These are phyloP conservation scores for Noccaea bulbosa DNA, from an alignment of 345 rosid genomes.

Conservation along the genomic window DNA sequence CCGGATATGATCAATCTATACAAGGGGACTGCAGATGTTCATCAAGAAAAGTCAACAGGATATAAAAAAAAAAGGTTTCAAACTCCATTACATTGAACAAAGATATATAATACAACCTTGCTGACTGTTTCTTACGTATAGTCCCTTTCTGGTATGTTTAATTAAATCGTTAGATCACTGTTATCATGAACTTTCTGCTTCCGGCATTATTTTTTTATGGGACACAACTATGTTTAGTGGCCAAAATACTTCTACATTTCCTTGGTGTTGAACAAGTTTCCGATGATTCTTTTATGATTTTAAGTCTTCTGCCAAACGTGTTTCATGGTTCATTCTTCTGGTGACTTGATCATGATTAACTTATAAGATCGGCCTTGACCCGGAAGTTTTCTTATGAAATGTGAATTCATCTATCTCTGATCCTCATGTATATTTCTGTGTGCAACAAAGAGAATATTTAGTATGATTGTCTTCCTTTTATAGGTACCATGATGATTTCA, in stretches of 20 bases:
- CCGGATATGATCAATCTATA: conserved; percentile 6
- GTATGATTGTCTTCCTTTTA: conserved; percentile 24
- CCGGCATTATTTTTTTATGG: conserved; percentile 12
- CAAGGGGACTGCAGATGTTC: neutral
- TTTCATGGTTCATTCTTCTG: conserved; percentile 19
- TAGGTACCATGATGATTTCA: conserved; percentile 34
- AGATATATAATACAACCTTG: conserved; percentile 1
- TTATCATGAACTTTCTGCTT: conserved; percentile 20
- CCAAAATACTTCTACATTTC: conserved; percentile 23
- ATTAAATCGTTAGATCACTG: conserved; percentile 37
- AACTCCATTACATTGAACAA: conserved; percentile 21
- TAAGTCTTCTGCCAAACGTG: conserved; percentile 13
- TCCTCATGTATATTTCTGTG: conserved; percentile 21
- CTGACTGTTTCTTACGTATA: conserved; percentile 23
- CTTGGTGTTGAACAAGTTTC: conserved; percentile 29
- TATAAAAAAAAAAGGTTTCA: conserved; percentile 29
- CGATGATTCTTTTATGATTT: conserved; percentile 3
- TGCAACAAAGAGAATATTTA: conserved; percentile 1
- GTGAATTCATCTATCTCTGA: conserved; percentile 27
- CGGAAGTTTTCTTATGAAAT: conserved; percentile 16
- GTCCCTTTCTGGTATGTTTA: conserved; percentile 40
- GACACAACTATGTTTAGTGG: conserved; percentile 15
- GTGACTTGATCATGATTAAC: conserved; percentile 24
- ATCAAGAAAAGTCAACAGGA: conserved; percentile 16
- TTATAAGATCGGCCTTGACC: conserved; percentile 32